These are phyloP conservation scores for Patellifolia procumbens DNA, from an alignment of 179 eudicot species.

Conservation along the genomic window DNA sequence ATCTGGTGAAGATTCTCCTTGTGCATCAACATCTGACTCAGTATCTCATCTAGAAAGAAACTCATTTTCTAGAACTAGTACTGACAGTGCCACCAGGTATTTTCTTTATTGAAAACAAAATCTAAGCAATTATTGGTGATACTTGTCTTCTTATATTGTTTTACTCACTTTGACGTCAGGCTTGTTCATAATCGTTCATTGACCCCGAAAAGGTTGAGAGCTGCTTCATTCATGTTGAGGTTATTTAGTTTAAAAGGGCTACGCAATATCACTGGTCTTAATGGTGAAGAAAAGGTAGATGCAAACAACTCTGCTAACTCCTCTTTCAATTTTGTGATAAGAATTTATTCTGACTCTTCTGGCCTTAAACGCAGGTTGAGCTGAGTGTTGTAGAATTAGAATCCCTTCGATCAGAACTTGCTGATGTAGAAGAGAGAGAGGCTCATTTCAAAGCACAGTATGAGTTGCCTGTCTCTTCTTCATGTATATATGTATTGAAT, in stretches of 20 bases:
- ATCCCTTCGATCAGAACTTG: conserved; percentile 79
- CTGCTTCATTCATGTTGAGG: conserved; percentile 73
- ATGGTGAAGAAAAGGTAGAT: conserved; percentile 76
- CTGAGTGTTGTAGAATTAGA: conserved; percentile 74
- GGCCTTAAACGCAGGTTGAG: conserved; percentile 50
- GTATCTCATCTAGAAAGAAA: conserved; percentile 35
- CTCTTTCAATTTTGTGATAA: not conserved
- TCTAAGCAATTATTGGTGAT: conserved; percentile 19
- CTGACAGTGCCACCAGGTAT: conserved; percentile 46
- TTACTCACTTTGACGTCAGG: conserved; percentile 33
- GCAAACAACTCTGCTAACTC: not conserved
- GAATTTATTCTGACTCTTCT: not conserved
- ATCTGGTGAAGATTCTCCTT: conserved; percentile 47
- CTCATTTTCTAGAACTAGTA: conserved; percentile 32
- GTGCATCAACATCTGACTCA: conserved; percentile 45
- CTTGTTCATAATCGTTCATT: conserved; percentile 36
- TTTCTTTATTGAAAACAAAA: not conserved
- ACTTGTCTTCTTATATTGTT: conserved; percentile 21
- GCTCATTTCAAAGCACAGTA: conserved; percentile 94
- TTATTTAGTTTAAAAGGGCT: conserved; percentile 62
- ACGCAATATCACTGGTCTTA: conserved; percentile 52
- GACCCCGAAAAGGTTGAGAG: conserved; percentile 47
- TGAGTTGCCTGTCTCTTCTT: conserved; percentile 23
- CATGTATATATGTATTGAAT: conserved; percentile 1
- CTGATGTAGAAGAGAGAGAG: conserved; percentile 78